Conservation (phyloP, 2,329 filamentous ascomycete species). For the Orbilia oligospora region DNA sequence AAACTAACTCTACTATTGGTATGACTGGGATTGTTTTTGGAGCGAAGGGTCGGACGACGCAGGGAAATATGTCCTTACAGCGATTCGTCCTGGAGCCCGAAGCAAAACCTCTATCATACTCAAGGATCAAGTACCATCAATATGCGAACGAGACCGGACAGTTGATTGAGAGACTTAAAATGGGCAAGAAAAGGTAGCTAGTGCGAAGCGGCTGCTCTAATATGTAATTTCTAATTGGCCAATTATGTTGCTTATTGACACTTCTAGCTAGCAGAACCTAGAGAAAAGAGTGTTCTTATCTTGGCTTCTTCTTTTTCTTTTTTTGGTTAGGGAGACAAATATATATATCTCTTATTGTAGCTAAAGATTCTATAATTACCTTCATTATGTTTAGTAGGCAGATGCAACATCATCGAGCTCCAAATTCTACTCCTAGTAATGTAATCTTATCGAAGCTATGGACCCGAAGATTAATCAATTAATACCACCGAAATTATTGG, state of each 20-base stretch:
- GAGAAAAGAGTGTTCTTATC: too few species aligned
- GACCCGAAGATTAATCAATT: too few species aligned
- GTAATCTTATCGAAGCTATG: too few species aligned
- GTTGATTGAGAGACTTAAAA: conserved; percentile 24
- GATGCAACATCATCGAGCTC: too few species aligned
- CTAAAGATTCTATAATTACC: too few species aligned
- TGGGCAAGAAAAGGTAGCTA: background rate
- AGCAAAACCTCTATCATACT: background rate
- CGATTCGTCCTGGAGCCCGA: conserved; percentile 36
- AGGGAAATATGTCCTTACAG: conserved; percentile 32
- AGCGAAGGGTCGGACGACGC: conserved; percentile 32
- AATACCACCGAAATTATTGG: too few species aligned
- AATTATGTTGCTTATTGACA: background rate
- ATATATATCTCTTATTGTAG: too few species aligned
- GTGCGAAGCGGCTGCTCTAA: background rate
- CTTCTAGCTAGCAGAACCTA: background rate
- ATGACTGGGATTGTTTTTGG: conserved; percentile 41
- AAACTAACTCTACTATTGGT: conserved; percentile 8
- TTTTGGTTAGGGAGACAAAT: background rate
- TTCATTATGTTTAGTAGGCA: too few species aligned
- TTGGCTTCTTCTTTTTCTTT: background rate
- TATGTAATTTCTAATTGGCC: background rate
- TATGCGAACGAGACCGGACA: conserved; percentile 36
- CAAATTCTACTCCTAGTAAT: too few species aligned
- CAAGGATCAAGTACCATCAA: conserved; percentile 13